A percentile compares a stretch with the other conserved stretches of the same genome.
Conservation (phyloP, 169 alveolate species). For the Babesia caballi region DNA sequence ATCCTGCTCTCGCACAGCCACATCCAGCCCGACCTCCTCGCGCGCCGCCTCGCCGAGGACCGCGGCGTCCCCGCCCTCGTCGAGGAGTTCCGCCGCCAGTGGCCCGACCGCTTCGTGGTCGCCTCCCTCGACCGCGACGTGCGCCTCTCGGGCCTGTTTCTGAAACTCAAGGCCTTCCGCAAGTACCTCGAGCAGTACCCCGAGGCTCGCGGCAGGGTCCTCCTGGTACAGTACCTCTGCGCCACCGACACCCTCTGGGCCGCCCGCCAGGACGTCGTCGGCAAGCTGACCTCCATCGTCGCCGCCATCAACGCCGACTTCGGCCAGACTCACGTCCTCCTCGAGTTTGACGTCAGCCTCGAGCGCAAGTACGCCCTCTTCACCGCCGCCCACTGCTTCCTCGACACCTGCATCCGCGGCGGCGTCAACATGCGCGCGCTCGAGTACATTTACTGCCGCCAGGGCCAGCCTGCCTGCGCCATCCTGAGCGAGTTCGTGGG, state of each 20-base stretch:
- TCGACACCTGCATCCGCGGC: constrained; percentile 80
- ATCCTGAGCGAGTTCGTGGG: constrained; percentile 80
- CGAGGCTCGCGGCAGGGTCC: constrained; percentile 60
- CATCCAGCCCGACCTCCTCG: constrained; percentile 53
- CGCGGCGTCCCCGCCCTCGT: constrained; percentile 22
- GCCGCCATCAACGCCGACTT: constrained; percentile 32
- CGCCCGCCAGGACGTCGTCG: constrained; percentile 9
- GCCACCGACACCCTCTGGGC: constrained; percentile 68
- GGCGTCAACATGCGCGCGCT: constrained; percentile 79
- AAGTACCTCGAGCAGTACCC: constrained; percentile 68
- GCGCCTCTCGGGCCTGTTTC: constrained; percentile 71
- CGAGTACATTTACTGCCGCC: constrained; percentile 69
- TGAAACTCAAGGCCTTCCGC: constrained; percentile 71
- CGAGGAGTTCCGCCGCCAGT: constrained; percentile 2
- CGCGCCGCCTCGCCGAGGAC: not conserved
- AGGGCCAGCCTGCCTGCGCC: constrained; percentile 54
- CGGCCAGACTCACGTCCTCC: constrained; percentile 13
- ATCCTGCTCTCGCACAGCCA: constrained; percentile 53
- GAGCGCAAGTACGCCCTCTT: constrained; percentile 71
- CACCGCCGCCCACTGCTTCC: constrained; percentile 75
- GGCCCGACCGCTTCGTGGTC: constrained; percentile 59
- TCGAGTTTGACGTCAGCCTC: constrained; percentile 43
- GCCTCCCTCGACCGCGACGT: constrained; percentile 68
- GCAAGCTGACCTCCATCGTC: constrained; percentile 15
- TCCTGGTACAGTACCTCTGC: constrained; percentile 69